Base-by-base conservation (phyloP, 2,329 filamentous ascomycete genomes). In the Basipetospora sp. region DNA sequence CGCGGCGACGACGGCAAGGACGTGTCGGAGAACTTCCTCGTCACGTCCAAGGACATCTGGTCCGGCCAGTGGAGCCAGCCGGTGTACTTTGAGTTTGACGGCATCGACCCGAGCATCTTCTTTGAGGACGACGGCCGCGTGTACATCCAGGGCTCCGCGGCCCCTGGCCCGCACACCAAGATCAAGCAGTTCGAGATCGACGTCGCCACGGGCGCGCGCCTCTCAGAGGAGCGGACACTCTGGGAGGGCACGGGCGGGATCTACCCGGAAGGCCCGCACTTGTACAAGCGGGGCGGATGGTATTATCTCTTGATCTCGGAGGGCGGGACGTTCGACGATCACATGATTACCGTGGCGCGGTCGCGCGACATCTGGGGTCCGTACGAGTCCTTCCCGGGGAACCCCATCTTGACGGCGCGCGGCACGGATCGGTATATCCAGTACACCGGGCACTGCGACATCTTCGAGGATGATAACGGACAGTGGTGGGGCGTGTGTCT, bases 301-400 rank as follows among this genome's bases (percentile, higher is more conserved):
- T 67, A 63, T 40, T 67, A 65, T 40, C 53, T 66, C n/a, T 56
- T 66, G 31, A 63, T 63, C 30, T 60, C 62, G 1, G 63, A 67
- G 36, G 63, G 63, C 0, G 62, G 62, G 17, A 63, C 59, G 0
- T 47, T 50, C 37, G 50, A 48, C 3, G 47, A 50, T 29, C 48
- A 51, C 32, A 45, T 48, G 42, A 36, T 50, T 6, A 45, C 38
- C 4, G 46, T 51, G 1, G 43, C 43, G 6, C 41, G 47, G 8
- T 48, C 48, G 0, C 36, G 39, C 17, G 41, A 43, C 18, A 45
- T 51, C 8, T 51, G 49, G 49, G 50, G 49, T 0, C 49, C 48
- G 0, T 58, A 56, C 38, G 51, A 57, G 22, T 40, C 44, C 1
- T 53, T 44, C 28, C 41, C 45, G 4, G 25, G 44, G 1, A 60